phyloP scores from a whole-genome alignment of 306 rosid genomes.

The Cyclanthera cordifolia region DNA sequence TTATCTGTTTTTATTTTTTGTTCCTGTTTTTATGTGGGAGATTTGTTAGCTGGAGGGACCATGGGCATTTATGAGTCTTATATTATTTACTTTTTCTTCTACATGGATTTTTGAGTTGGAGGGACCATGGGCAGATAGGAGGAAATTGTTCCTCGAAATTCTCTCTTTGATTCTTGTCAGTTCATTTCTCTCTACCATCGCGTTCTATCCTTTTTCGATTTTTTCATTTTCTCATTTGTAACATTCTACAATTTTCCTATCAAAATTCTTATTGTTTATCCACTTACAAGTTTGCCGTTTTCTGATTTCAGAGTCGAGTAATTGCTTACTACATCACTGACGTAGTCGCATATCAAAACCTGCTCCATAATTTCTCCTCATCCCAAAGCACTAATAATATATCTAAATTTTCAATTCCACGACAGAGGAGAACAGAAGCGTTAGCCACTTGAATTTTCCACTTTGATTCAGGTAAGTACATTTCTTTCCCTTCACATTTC shows the following conservation, averaged over 20 bases:
- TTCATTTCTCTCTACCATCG: neutral
- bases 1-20: too few species aligned
- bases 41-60: too few species aligned
- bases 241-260: neutral
- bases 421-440: neutral
- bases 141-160: neutral
- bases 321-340: too few species aligned
- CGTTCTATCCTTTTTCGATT: neutral
- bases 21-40: too few species aligned
- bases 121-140: neutral
- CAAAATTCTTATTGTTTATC: neutral
- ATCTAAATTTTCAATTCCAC: neutral
- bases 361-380: too few species aligned
- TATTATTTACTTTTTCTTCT: too few species aligned
- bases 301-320: too few species aligned
- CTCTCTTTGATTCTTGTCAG: neutral
- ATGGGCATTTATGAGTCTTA: too few species aligned
- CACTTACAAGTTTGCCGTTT: too few species aligned
- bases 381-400: neutral
- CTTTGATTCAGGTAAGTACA: conserved; percentile 2
- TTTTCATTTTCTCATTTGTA: neutral
- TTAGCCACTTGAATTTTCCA: too few species aligned
- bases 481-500: neutral
- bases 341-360: too few species aligned
- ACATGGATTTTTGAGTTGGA: too few species aligned